A percentile compares a stretch with the other conserved stretches of the same genome.
phyloP scores from a whole-genome alignment of 306 rosid species.

The barrel medic (Medicago truncatula) region MtrunA17r5.0-ANR NC_053048.1:2527501-2528000 shows the following conservation, averaged over 20 bases:
- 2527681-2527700: slow-evolving; percentile 37
- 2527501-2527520: slow-evolving; percentile 80
- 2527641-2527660: neutral
- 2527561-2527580: neutral
- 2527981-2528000: neutral
- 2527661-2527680: neutral
- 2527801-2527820: too few species aligned
- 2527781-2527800: too few species aligned
- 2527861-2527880: too few species aligned
- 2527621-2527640: neutral
- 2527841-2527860: too few species aligned
- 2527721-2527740: too few species aligned
- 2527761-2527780: too few species aligned
- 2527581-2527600: neutral
- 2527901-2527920: neutral
- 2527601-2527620: neutral
- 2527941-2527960: slow-evolving; percentile 4
- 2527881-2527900: neutral
- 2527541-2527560: neutral
- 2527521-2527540: slow-evolving; percentile 62
- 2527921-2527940: neutral
- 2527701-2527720: slow-evolving; percentile 17
- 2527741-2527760: too few species aligned
- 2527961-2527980: neutral
- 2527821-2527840: too few species aligned